These are phyloP conservation scores for Petrea volubilis DNA, from an alignment of 257 asterid species.

Conservation along the genomic window DNA sequence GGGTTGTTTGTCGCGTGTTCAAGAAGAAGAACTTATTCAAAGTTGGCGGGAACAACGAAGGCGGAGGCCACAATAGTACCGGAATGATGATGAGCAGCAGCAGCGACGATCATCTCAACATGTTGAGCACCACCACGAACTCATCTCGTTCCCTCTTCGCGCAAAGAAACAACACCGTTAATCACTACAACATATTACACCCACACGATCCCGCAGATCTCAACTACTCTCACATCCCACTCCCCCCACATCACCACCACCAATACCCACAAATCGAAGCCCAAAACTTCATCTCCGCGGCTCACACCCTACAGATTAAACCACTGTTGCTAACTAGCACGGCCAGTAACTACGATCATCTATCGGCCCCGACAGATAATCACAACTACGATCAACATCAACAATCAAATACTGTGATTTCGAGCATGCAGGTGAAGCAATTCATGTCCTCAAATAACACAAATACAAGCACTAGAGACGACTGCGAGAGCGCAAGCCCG, in stretches of 20 bases:
- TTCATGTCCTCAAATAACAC: slow-evolving; percentile 37
- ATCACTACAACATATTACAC: slow-evolving; percentile 6
- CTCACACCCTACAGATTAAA: slow-evolving; percentile 24
- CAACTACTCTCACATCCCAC: slow-evolving; percentile 41
- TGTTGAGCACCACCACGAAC: slow-evolving; percentile 15
- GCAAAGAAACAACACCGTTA: slow-evolving; percentile 21
- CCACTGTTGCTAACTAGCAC: slow-evolving; percentile 29
- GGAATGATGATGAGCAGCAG: not conserved
- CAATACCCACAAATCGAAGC: slow-evolving; percentile 46
- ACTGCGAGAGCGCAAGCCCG: slow-evolving; percentile 45
- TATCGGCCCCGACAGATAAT: slow-evolving; percentile 8
- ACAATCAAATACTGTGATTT: slow-evolving; percentile 22
- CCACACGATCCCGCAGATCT: slow-evolving; percentile 31
- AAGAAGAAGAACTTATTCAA: slow-evolving; percentile 84
- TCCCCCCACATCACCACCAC: slow-evolving; percentile 28
- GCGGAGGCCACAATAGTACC: slow-evolving; percentile 23
- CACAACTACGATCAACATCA: slow-evolving; percentile 19
- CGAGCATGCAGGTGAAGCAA: slow-evolving; percentile 48
- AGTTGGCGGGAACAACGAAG: slow-evolving; percentile 41
- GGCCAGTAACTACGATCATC: not conserved
- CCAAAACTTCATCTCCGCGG: slow-evolving; percentile 41
- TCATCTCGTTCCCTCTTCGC: slow-evolving; percentile 31
- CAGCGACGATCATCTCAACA: slow-evolving; percentile 28
- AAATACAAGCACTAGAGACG: slow-evolving; percentile 35
- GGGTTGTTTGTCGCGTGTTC: slow-evolving; percentile 95